These are phyloP conservation scores for Helicostylum pulchrum DNA, from an alignment of 192 early-diverging fungal species.

Conservation along the genomic window DNA sequence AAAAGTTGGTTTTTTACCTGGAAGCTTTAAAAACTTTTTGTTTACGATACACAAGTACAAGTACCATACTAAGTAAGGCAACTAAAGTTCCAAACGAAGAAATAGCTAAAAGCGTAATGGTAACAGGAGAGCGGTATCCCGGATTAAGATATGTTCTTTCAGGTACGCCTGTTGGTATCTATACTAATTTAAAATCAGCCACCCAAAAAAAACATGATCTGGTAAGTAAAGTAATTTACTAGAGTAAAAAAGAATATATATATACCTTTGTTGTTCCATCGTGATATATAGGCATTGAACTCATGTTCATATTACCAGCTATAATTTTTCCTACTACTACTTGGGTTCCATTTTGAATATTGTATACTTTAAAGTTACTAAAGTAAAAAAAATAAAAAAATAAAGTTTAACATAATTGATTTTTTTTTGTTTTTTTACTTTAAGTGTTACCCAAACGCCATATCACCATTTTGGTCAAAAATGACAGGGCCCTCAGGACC, in stretches of 20 bases:
- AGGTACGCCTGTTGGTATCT: slow-evolving; percentile 39
- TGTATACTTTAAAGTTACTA: slow-evolving; percentile 45
- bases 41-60: slow-evolving; percentile 39
- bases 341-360: slow-evolving; percentile 39
- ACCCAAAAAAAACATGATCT: neutral
- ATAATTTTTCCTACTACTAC: slow-evolving; percentile 41
- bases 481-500: slow-evolving; percentile 47
- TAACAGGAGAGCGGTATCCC: slow-evolving; percentile 34
- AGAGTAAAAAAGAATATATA: neutral
- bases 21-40: slow-evolving; percentile 42
- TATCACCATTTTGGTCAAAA: slow-evolving; percentile 46
- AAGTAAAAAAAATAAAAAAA: too few species aligned
- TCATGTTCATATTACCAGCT: slow-evolving; percentile 38
- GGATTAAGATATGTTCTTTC: slow-evolving; percentile 36
- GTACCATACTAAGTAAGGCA: slow-evolving; percentile 30
- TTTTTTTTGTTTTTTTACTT: slow-evolving; percentile 4
- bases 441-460: slow-evolving; percentile 24
- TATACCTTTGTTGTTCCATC: slow-evolving; percentile 42
- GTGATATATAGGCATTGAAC: slow-evolving; percentile 40
- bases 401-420: neutral
- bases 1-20: slow-evolving; percentile 29
- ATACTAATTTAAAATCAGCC: slow-evolving; percentile 1
- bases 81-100: slow-evolving; percentile 35
- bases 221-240: slow-evolving; percentile 2
- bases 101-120: slow-evolving; percentile 29